phyloP scores from a whole-genome alignment of 2,329 filamentous ascomycete genomes.

The Aspergillus amoenus region DNA sequence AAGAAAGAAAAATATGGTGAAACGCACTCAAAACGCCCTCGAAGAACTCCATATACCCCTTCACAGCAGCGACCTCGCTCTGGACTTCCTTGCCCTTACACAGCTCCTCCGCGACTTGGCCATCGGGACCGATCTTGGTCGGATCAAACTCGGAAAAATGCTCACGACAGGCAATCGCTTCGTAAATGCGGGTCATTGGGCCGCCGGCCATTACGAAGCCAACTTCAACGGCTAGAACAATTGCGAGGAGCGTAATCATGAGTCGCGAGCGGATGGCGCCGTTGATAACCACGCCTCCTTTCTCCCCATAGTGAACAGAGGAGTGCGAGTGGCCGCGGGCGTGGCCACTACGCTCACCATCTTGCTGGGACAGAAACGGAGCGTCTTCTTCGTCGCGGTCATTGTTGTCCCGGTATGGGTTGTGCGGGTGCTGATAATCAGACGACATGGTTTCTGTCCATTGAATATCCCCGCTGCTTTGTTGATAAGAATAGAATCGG shows the following conservation, averaged over 20 bases:
- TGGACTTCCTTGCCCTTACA: constrained; percentile 53
- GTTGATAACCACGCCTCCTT: constrained; percentile 15
- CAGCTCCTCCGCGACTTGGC: constrained; percentile 47
- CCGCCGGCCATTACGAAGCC: constrained; percentile 46
- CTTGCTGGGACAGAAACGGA: not conserved
- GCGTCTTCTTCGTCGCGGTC: not conserved
- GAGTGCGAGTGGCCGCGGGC: not conserved
- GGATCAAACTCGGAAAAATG: constrained; percentile 46
- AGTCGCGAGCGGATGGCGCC: constrained; percentile 37
- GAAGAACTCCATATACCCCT: constrained; percentile 52
- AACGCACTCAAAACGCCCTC: constrained; percentile 42
- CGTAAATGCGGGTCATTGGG: constrained; percentile 50
- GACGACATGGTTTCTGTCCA: not conserved
- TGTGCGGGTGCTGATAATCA: not conserved
- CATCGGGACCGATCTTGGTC: constrained; percentile 42
- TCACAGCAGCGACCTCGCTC: constrained; percentile 50
- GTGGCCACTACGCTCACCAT: not conserved
- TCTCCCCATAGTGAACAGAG: constrained; percentile 2
- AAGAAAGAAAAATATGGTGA: too few relatives aligned
- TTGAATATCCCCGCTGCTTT: not conserved
- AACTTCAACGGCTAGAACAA: constrained; percentile 46
- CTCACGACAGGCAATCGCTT: constrained; percentile 49
- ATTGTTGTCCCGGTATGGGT: not conserved
- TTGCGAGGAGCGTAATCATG: constrained; percentile 42
- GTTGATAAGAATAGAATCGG: not conserved